These are phyloP conservation scores for Lenwebbia sp. DNA, from an alignment of 345 rosid genomes.

Conservation along the genomic window DNA sequence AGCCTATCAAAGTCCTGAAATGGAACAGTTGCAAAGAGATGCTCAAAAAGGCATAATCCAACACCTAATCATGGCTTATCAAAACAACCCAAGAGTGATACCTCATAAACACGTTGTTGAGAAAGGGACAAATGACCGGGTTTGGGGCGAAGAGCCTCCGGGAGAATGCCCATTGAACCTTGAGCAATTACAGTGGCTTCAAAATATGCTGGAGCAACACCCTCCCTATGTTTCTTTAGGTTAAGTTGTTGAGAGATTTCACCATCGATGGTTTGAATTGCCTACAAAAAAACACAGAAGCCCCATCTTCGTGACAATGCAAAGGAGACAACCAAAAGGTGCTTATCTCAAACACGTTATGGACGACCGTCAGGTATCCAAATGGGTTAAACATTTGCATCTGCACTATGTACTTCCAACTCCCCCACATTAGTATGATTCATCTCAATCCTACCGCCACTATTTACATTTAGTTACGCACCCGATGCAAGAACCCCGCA, in stretches of 20 bases:
- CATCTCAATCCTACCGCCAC: background rate
- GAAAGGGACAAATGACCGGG: conserved; percentile 83
- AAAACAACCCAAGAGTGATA: conserved; percentile 5
- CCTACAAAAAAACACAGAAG: conserved; percentile 24
- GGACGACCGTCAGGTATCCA: background rate
- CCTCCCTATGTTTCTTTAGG: conserved; percentile 82
- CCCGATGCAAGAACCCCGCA: background rate
- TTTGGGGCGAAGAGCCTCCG: conserved; percentile 90
- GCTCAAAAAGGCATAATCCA: background rate
- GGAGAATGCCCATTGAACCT: conserved; percentile 62
- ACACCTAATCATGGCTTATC: background rate
- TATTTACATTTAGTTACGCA: background rate
- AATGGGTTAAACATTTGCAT: background rate
- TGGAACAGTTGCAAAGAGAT: background rate
- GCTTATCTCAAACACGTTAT: background rate
- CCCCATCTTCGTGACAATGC: background rate
- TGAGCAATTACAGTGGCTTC: conserved; percentile 68
- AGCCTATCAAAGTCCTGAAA: conserved; percentile 89
- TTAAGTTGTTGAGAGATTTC: conserved; percentile 76
- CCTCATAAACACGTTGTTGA: conserved; percentile 98
- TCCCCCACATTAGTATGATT: background rate
- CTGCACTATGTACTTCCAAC: background rate
- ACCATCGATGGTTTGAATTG: conserved; percentile 80
- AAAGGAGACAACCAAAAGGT: background rate
- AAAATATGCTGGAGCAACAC: conserved; percentile 49